A percentile compares a stretch with the other conserved stretches of the same genome.
Evolutionary conservation across 2,329 filamentous ascomycete species (phyloP).

Genomic region (Alternaria sp.): DNA sequence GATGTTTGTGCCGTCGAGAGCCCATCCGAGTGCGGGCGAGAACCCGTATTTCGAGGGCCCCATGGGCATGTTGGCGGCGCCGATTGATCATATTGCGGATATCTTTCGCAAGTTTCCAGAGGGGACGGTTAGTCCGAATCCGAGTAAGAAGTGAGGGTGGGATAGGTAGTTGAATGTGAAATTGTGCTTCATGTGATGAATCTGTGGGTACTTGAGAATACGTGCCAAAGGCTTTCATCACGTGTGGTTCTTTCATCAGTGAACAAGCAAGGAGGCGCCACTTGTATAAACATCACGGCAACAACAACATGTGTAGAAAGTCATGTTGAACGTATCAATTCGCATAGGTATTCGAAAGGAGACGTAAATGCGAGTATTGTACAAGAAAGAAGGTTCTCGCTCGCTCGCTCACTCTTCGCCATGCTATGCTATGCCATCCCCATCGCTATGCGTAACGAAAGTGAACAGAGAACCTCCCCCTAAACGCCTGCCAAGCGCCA

Average conservation of each 20-base stretch:
- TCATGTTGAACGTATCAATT: not conserved
- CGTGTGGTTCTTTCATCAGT: not conserved
- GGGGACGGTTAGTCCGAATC: constrained; percentile 31
- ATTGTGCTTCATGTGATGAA: not conserved
- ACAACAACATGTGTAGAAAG: not conserved
- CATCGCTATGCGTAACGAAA: not conserved
- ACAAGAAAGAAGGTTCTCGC: not conserved
- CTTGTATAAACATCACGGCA: not conserved
- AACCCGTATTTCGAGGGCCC: constrained; percentile 64
- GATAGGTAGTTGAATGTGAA: not conserved
- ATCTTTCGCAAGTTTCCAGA: constrained; percentile 63
- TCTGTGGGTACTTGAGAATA: not conserved
- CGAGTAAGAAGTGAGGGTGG: constrained; percentile 24
- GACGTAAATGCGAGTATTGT: not conserved
- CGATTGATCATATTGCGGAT: constrained; percentile 63
- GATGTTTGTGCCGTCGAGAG: constrained; percentile 38
- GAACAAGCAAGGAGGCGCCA: not conserved
- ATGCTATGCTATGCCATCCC: not conserved
- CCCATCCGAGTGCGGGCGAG: constrained; percentile 50
- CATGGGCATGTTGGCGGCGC: constrained; percentile 61
- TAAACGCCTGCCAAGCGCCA: not conserved
- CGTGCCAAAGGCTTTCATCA: accelerated
- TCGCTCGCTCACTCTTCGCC: not conserved
- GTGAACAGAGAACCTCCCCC: not conserved
- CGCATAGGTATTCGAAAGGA: not conserved